Conservation (phyloP, 2,329 filamentous ascomycete genomes). For the Scedosporium aurantiacum region DNA sequence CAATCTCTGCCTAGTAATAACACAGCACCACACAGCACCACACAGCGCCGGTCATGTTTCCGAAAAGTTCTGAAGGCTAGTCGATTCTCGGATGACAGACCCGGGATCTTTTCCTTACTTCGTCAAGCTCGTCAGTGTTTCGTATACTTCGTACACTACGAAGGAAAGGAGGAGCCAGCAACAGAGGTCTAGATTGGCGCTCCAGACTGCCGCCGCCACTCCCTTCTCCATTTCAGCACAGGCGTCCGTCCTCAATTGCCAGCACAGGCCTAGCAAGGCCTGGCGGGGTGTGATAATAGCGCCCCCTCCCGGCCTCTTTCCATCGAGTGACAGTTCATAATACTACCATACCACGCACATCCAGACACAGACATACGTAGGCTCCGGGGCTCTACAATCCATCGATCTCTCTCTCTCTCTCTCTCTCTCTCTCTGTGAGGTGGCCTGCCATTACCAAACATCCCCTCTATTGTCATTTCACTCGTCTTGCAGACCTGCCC, state of each 20-base stretch:
- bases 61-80: neutral
- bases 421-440: neutral
- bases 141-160: too few relatives aligned
- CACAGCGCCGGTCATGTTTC: neutral
- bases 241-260: neutral
- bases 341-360: neutral
- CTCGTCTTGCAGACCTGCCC: neutral
- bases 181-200: neutral
- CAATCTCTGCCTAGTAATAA: neutral
- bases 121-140: too few relatives aligned
- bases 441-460: neutral
- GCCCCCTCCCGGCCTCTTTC: neutral
- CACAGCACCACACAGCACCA: too few relatives aligned
- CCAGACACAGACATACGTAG: neutral
- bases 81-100: neutral
- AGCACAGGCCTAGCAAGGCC: too few relatives aligned
- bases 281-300: constrained; percentile 1
- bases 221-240: neutral
- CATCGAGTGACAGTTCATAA: constrained; percentile 1
- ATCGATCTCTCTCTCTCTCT: too few relatives aligned
- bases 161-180: too few relatives aligned
- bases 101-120: neutral
- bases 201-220: neutral
- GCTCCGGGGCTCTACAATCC: neutral
- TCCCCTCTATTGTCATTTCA: neutral